Conservation (phyloP, 495 filamentous ascomycete genomes). For the Glonium stellatum region DNA sequence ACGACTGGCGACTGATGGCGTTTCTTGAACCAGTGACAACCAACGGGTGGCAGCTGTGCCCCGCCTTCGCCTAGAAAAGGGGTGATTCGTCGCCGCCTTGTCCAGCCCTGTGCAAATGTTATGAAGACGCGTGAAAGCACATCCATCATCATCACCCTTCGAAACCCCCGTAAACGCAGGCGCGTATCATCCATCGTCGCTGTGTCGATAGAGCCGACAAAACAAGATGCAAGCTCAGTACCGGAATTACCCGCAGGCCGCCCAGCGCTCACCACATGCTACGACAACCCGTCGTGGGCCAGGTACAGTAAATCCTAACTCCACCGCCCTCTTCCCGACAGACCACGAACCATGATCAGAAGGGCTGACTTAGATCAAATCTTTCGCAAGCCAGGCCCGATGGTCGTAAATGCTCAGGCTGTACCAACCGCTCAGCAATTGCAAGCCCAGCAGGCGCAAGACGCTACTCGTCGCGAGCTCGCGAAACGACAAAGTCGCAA, state of each 20-base stretch:
- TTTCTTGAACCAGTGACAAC: neutral
- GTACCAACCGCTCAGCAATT: conserved; percentile 14
- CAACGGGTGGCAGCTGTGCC: neutral
- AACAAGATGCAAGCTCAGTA: conserved; percentile 33
- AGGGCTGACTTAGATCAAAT: conserved; percentile 37
- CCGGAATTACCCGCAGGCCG: conserved; percentile 34
- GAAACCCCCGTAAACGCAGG: conserved; percentile 6
- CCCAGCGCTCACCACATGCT: conserved; percentile 23
- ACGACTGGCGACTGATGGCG: neutral
- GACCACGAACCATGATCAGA: conserved; percentile 31
- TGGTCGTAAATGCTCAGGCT: conserved; percentile 17
- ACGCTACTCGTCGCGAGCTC: conserved; percentile 51
- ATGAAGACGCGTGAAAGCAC: conserved; percentile 24
- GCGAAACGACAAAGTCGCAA: conserved; percentile 73
- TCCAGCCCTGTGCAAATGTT: conserved; percentile 25
- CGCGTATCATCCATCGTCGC: conserved; percentile 16
- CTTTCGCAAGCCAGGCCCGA: conserved; percentile 36
- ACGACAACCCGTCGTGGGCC: conserved; percentile 29
- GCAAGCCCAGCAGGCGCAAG: conserved; percentile 48
- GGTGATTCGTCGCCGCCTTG: conserved; percentile 12
- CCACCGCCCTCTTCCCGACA: conserved; percentile 1
- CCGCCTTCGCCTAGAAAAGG: conserved; percentile 6
- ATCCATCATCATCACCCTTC: conserved; percentile 10
- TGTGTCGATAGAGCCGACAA: neutral
- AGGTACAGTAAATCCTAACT: conserved; percentile 17